phyloP scores from a whole-genome alignment of 2,329 filamentous ascomycete species.

The Aspergillaceae sp. region DNA sequence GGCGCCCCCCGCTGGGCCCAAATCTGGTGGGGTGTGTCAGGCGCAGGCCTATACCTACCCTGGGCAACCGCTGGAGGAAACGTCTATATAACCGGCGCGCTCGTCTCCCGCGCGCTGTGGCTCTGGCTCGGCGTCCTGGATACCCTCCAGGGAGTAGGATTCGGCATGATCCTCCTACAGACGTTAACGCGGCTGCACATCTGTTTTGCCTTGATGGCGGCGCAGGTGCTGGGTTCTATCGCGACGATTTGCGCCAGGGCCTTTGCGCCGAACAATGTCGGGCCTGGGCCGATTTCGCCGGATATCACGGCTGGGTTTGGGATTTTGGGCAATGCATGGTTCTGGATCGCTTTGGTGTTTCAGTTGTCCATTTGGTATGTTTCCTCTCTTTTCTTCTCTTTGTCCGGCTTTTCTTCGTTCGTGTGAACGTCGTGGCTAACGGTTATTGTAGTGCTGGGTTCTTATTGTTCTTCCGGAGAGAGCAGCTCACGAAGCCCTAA shows the following conservation, averaged over 20 bases:
- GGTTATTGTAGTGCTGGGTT: conserved; percentile 27
- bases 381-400: conserved; percentile 29
- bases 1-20: conserved; percentile 58
- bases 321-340: conserved; percentile 44
- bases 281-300: conserved; percentile 55
- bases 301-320: conserved; percentile 46
- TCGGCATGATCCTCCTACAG: conserved; percentile 60
- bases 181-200: conserved; percentile 59
- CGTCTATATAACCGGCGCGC: conserved; percentile 44
- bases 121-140: conserved; percentile 61
- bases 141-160: conserved; percentile 55
- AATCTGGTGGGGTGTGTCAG: conserved; percentile 57
- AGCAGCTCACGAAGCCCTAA: conserved; percentile 38
- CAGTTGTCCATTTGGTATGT: conserved; percentile 54
- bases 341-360: conserved; percentile 52
- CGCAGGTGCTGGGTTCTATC: conserved; percentile 54
- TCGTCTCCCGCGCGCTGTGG: conserved; percentile 53
- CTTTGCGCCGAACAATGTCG: conserved; percentile 52
- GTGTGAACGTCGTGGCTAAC: neutral
- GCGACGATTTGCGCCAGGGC: conserved; percentile 56
- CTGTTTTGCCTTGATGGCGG: conserved; percentile 50
- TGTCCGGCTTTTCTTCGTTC: neutral
- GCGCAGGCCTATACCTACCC: conserved; percentile 53
- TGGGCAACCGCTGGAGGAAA: conserved; percentile 43
- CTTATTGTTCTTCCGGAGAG: conserved; percentile 38